phyloP scores from a whole-genome alignment of 2,329 filamentous ascomycete genomes.

The Diplocarpon mali region DNA sequence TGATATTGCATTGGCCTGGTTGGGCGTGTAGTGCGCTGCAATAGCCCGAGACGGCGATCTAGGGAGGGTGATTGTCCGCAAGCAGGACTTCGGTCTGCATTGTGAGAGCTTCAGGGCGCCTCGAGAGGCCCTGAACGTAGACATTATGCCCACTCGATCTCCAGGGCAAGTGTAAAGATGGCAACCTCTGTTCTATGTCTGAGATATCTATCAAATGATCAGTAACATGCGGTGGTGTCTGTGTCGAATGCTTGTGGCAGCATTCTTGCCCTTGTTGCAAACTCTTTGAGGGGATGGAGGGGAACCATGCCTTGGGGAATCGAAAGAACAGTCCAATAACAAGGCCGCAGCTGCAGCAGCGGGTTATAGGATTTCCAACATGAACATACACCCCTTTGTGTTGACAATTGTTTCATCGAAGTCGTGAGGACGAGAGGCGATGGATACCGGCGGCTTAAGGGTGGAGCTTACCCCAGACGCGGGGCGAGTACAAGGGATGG shows the following conservation, averaged over 20 bases:
- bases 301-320: too few relatives aligned
- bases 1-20: slow-evolving; percentile 76
- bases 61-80: slow-evolving; percentile 17
- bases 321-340: neutral
- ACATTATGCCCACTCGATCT: slow-evolving; percentile 30
- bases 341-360: neutral
- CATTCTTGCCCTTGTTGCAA: too few relatives aligned
- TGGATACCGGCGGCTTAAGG: neutral
- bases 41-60: slow-evolving; percentile 28
- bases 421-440: neutral
- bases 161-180: neutral
- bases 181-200: too few relatives aligned
- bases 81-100: slow-evolving; percentile 30
- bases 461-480: neutral
- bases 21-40: slow-evolving; percentile 68
- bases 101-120: slow-evolving; percentile 35
- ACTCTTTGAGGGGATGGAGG: too few relatives aligned
- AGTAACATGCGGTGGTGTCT: too few relatives aligned
- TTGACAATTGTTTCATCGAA: neutral
- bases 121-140: slow-evolving; percentile 35
- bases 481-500: neutral
- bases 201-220: too few relatives aligned
- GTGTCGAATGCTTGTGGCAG: too few relatives aligned
- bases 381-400: neutral
- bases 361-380: neutral